phyloP scores from a whole-genome alignment of 2,329 filamentous ascomycete species.

The Sphaerulina musiva region DNA sequence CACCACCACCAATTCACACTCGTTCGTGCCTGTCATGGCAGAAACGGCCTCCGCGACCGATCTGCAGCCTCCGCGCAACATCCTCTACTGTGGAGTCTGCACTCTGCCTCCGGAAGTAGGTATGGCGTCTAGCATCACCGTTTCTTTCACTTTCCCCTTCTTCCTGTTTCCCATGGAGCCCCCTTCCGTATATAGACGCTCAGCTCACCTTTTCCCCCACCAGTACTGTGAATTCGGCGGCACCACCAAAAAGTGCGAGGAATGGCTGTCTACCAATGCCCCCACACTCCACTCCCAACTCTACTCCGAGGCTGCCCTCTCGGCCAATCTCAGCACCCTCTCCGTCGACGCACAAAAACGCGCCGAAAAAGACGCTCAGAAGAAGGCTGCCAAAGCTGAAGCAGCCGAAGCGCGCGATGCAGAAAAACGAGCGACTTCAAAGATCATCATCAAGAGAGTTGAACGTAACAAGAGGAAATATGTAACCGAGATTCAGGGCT shows the following conservation, averaged over 20 bases:
- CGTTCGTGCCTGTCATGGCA: conserved; percentile 25
- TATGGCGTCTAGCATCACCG: conserved; percentile 29
- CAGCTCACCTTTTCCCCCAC: too few species aligned
- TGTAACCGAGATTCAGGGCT: conserved; percentile 82
- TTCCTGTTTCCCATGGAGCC: too few species aligned
- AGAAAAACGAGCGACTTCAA: conserved; percentile 73
- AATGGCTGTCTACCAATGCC: conserved; percentile 79
- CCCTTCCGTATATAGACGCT: too few species aligned
- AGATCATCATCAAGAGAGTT: conserved; percentile 89
- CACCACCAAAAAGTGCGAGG: conserved; percentile 91
- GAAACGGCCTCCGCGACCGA: conserved; percentile 25
- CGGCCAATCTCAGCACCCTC: conserved; percentile 76
- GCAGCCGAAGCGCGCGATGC: conserved; percentile 76
- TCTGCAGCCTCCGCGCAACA: conserved; percentile 42
- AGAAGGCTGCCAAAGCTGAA: conserved; percentile 92
- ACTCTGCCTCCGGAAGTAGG: conserved; percentile 61
- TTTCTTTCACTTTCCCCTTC: not conserved
- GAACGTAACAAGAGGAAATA: conserved; percentile 98
- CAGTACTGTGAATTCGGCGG: conserved; percentile 99
- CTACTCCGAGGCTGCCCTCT: conserved; percentile 71
- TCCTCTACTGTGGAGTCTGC: conserved; percentile 61
- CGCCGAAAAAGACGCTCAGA: conserved; percentile 89
- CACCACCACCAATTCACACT: not conserved
- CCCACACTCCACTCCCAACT: conserved; percentile 67
- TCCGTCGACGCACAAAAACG: conserved; percentile 89